Evolutionary conservation across 2,329 filamentous ascomycete species (phyloP).

Genomic region (Chrysoporthe austroafricana): DNA sequence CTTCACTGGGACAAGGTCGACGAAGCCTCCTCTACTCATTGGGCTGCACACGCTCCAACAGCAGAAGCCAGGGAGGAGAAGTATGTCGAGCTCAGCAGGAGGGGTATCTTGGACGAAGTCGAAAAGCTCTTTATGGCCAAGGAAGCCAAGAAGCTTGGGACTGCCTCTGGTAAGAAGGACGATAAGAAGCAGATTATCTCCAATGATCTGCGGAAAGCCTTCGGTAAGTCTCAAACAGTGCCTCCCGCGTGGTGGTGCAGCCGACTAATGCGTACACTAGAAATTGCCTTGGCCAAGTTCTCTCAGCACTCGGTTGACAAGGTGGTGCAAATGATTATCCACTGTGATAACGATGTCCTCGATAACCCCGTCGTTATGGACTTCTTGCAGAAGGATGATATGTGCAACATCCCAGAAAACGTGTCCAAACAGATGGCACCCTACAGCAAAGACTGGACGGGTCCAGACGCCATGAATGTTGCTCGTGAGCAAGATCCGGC

Average conservation of each 20-base stretch:
- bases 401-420: slow-evolving; percentile 92
- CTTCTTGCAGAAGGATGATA: slow-evolving; percentile 88
- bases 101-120: slow-evolving; percentile 95
- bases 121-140: slow-evolving; percentile 98
- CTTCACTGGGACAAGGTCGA: slow-evolving; percentile 99
- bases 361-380: slow-evolving; percentile 95
- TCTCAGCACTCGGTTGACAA: slow-evolving; percentile 83
- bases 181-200: slow-evolving; percentile 99
- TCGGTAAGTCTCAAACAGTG: slow-evolving; percentile 57
- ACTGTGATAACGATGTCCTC: slow-evolving; percentile 87
- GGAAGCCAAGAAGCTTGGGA: slow-evolving; percentile 87
- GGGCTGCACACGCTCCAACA: slow-evolving; percentile 86
- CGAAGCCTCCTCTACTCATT: slow-evolving; percentile 86
- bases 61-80: slow-evolving; percentile 91
- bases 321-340: slow-evolving; percentile 89
- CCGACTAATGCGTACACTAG: slow-evolving; percentile 44
- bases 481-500: slow-evolving; percentile 81
- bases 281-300: slow-evolving; percentile 93
- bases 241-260: slow-evolving; percentile 2
- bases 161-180: slow-evolving; percentile 73
- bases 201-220: slow-evolving; percentile 84
- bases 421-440: slow-evolving; percentile 88
- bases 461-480: slow-evolving; percentile 77
- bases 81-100: slow-evolving; percentile 88
- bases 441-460: slow-evolving; percentile 96